phyloP scores from a whole-genome alignment of 2,329 filamentous ascomycete genomes.

The Teratosphaeria epicoccoides region DNA sequence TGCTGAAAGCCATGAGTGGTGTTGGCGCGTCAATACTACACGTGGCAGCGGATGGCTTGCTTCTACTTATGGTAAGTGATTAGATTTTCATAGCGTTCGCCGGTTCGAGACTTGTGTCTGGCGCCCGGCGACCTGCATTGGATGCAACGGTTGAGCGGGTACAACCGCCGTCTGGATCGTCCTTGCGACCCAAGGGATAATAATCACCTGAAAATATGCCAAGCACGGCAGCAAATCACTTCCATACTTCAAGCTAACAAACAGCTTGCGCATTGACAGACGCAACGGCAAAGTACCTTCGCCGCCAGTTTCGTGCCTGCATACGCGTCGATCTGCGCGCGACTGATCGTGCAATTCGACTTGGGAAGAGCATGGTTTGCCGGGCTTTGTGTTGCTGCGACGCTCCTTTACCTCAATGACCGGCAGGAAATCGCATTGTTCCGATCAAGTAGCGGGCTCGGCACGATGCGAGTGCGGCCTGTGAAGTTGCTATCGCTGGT shows the following conservation, averaged over 20 bases:
- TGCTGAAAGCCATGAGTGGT: constrained; percentile 13
- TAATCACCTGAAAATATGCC: neutral
- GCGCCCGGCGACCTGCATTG: neutral
- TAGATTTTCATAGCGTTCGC: neutral
- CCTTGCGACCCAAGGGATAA: neutral
- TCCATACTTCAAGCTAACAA: neutral
- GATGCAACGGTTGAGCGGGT: neutral
- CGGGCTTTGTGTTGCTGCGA: constrained; percentile 16
- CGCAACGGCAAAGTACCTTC: constrained; percentile 17
- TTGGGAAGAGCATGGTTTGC: constrained; percentile 23
- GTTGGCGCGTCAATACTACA: constrained; percentile 15
- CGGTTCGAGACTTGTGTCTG: neutral
- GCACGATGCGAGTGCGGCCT: constrained; percentile 29
- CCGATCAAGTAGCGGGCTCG: neutral
- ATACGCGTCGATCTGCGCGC: constrained; percentile 19
- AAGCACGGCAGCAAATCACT: neutral
- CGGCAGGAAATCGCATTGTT: constrained; percentile 9
- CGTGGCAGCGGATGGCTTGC: constrained; percentile 12
- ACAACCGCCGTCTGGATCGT: neutral
- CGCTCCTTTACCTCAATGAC: constrained; percentile 23
- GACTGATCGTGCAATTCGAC: constrained; percentile 20
- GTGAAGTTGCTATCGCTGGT: constrained; percentile 29
- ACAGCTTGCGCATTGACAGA: constrained; percentile 10
- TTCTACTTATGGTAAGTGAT: constrained; percentile 23
- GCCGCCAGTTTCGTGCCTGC: constrained; percentile 18